Conservation (phyloP, 176 grass and related monocot species). For the Oryza australiensis region DNA sequence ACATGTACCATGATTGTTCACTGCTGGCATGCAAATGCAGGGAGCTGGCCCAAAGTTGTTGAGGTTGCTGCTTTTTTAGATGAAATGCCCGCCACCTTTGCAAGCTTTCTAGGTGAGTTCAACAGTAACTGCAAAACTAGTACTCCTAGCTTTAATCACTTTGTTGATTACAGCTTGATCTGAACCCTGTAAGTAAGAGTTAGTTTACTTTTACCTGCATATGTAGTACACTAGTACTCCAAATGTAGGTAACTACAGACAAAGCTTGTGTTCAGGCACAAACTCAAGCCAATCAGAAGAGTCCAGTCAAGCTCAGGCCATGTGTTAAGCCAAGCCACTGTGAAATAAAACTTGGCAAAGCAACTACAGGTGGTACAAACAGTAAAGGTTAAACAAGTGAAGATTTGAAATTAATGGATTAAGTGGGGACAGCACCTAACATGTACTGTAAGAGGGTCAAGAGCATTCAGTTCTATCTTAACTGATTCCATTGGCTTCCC, state of each 20-base stretch:
- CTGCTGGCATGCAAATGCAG: slow-evolving; percentile 32
- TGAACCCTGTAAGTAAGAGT: not conserved
- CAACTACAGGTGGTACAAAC: slow-evolving; percentile 24
- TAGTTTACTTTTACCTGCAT: not conserved
- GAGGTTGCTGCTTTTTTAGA: slow-evolving; percentile 41
- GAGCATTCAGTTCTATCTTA: slow-evolving; percentile 42
- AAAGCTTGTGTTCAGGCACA: slow-evolving; percentile 16
- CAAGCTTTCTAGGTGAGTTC: slow-evolving; percentile 38
- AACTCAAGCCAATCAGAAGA: not conserved
- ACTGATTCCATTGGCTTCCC: not conserved
- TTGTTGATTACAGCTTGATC: not conserved
- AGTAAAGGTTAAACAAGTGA: slow-evolving; percentile 8
- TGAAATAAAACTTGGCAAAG: slow-evolving; percentile 9
- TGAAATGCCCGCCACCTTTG: slow-evolving; percentile 40
- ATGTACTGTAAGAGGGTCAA: slow-evolving; percentile 15
- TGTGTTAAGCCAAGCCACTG: slow-evolving; percentile 2
- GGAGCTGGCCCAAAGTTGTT: slow-evolving; percentile 34
- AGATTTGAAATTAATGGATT: slow-evolving; percentile 21
- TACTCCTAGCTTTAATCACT: slow-evolving; percentile 3
- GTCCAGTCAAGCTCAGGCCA: not conserved
- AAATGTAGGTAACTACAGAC: not conserved
- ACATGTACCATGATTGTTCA: slow-evolving; percentile 39
- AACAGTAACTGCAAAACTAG: slow-evolving; percentile 10
- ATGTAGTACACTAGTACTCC: not conserved
- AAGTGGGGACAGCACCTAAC: slow-evolving; percentile 39